Base-by-base conservation (phyloP, 1,139 yeast species). In the Sugiyamaella xylanicola region DNA sequence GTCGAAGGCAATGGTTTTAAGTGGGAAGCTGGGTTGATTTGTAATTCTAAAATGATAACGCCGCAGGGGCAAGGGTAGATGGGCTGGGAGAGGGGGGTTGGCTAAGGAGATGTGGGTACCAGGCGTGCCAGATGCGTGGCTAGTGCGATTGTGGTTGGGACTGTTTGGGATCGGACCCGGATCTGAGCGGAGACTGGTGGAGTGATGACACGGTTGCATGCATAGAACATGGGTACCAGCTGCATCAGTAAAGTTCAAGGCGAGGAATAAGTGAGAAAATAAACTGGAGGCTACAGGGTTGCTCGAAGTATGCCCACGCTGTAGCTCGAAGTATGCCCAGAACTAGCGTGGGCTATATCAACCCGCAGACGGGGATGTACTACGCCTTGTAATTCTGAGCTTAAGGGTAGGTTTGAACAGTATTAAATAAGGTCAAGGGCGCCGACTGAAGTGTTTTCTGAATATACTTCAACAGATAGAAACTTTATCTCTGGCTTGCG, bases 11-110 rank as follows among this genome's bases (percentile, higher is more conserved):
- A 25, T 25, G 29, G 29, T 25, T 32, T 32, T 32, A 32, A 32
- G 37, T 32, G 37, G 15, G 37, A 32, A 32, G 37, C 37, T 43
- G 19, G 9, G 16, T n/a, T 46, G 50, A 46, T 46, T 46, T 46
- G 50, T 46, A 46, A 46, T 46, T 3, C 20, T 46, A 22, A 36
- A 46, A 37, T 35, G 35, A 19, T 22, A 35, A 35, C 41, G 50
- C 50, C 50, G 50, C 50, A 46, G 21, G 42, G 50, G 50, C 32
- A 46, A 36, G 50, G 50, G 50, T 46, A n/a, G n/a, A 8, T 7
- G 3, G 7, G 11, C 13, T 16, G 45, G 32, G 19, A 2, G 45
- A 13, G 22, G 35, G 3, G 16, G 45, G 45, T 19, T 13, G 45
- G 25, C 43, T 16, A 25, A 19, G 8, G 5, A 4, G 41, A 11